phyloP scores from a whole-genome alignment of 2,329 filamentous ascomycete genomes.

The Graphilbum sp. region DNA sequence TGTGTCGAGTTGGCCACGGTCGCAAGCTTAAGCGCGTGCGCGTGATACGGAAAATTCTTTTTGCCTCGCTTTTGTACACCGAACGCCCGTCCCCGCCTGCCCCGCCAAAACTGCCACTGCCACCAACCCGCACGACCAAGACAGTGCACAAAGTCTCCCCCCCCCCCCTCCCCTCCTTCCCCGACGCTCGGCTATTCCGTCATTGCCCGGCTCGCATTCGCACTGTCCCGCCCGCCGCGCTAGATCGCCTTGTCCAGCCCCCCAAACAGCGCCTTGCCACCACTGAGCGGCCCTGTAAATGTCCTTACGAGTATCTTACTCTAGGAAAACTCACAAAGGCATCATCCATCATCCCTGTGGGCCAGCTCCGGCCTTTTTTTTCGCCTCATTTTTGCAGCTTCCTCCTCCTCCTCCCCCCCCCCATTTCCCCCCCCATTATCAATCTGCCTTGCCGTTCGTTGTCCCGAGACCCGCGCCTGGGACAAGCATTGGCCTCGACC shows the following conservation, averaged over 20 bases:
- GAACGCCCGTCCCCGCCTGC: slow-evolving; percentile 6
- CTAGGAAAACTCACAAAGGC: too few relatives aligned
- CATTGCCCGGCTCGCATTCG: background rate
- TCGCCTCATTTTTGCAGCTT: background rate
- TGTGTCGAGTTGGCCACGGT: background rate
- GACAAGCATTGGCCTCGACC: background rate
- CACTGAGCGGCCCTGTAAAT: too few relatives aligned
- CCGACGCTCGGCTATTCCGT: background rate
- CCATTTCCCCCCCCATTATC: background rate
- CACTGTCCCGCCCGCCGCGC: background rate
- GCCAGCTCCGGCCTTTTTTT: background rate
- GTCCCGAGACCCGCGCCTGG: too few relatives aligned
- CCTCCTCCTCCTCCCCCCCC: background rate
- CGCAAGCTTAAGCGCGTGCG: too few relatives aligned
- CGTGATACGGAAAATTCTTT: too few relatives aligned
- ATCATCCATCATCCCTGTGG: background rate
- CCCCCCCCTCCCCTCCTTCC: background rate
- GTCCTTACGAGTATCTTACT: too few relatives aligned
- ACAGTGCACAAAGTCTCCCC: background rate
- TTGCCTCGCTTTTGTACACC: too few relatives aligned
- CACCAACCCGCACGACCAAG: background rate
- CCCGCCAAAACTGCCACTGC: slow-evolving; percentile 3
- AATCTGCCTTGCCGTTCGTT: too few relatives aligned
- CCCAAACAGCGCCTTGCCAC: too few relatives aligned
- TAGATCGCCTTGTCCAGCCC: too few relatives aligned